Base-by-base conservation (phyloP, 1,284 basidiomycete genomes). In the Binderoboletus segoi region DNA sequence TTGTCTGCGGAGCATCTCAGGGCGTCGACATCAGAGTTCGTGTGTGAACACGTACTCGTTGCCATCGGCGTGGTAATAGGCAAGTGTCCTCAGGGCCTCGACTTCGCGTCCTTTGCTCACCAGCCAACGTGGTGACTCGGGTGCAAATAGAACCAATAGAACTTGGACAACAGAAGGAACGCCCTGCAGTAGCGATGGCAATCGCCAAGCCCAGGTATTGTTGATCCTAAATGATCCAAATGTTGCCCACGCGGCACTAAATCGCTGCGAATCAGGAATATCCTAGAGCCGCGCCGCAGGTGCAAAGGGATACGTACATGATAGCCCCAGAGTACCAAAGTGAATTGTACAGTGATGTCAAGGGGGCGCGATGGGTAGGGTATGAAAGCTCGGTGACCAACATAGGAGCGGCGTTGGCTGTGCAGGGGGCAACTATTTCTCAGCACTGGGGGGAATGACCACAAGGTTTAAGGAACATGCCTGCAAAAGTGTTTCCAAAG, bases 321-420 rank as follows among this genome's bases (percentile, higher is more conserved):
- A 89, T 88, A 58, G 88, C 80, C 51, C 90, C 91, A 23, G 86
- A 83, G 65, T 89, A 89, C 88, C 88, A 92, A 52, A 90, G 82
- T 8, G 86, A 85, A 75, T 91, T 91, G 76, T 89, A 92, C 30
- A 83, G 74, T 1, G 88, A 84, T 6, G 86, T 91, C 51, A 91
- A 72, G 6, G 82, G 82, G 3, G 84, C 88, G 58, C 91, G 88
- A 71, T 93, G 85, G 0, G 81, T 76, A 4, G 91, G 91, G 70
- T 91, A 92, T 1, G 90, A 79, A 24, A 93, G 74, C 69, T 93
- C 91, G 38, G 88, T 85, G 51, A 92, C 83, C 72, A 91, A 74
- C 78, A 91, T 81, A 10, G 89, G 88, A 2, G 88, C 87, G 40
- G 89, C 82, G 61, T 83, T 85, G 16, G 82, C 83, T 80, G 21